Evolutionary conservation across 345 rosid genomes (phyloP), one percentile per base, ranked within the genome.

Genomic region (Arabis alpina): DNA sequence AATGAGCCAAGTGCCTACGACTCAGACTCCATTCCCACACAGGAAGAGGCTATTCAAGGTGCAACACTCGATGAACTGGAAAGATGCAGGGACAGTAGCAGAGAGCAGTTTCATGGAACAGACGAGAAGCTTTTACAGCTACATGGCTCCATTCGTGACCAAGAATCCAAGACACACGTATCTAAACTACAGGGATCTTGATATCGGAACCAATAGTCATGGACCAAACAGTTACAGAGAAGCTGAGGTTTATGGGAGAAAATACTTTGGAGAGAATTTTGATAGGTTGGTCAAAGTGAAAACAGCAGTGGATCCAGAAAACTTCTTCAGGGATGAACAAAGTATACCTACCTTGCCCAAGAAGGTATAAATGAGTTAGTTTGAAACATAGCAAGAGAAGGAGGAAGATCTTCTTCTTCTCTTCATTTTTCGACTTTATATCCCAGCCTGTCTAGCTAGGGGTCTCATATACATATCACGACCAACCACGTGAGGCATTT

Each of bases 151-250:
- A 0, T 77, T 70, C 51, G 92, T 88, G 40, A 83, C 91, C 2
- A 80, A 83, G 73, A 76, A 86, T 15, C 96, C 96, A 0, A 80
- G 93, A 27, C 57, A 78, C 8, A 68, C 93, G n/a, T 88, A 60
- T 54, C 43, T 84, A 48, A 86, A 78, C 64, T 84, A 86, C 39
- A 77, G 86, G 6, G 88, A 86, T 79, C 71, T 86, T 3, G 91
- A 86, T 32, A 80, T 86, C 7, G 85, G 88, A 12, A 51, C 45
- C 7, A 60, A 57, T 16, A 40, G 3, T 1, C 53, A 61, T 7
- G 73, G 68, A 2, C 47, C 64, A 14, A 42, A 79, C 9, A 83
- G 76, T 52, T 85, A 71, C 36, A 48, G 61, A n/a, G 70, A 82
- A 7, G 88, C 82, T 0, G 78, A 43, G 40, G 65, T 80, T 51